These are phyloP conservation scores for Austroboletus eburneus DNA, from an alignment of 768 basidiomycete genomes.

Conservation along the genomic window DNA sequence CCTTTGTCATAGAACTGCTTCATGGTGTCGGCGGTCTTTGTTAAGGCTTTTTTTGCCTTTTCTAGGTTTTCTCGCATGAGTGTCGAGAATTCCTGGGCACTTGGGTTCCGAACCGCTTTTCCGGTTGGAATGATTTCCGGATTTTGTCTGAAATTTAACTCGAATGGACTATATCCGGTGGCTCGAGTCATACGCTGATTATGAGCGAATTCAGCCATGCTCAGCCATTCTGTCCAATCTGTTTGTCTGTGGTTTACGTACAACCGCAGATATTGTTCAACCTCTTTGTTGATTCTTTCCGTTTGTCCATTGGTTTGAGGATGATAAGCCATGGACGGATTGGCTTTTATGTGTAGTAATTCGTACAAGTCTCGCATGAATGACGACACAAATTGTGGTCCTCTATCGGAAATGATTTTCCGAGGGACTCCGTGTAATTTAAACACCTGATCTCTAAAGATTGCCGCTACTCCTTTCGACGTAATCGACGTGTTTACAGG, in stretches of 20 bases:
- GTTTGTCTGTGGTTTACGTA: not conserved
- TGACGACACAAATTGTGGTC: too few relatives aligned
- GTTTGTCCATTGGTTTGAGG: slow-evolving; percentile 21
- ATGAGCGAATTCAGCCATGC: too few relatives aligned
- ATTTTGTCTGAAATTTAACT: not conserved
- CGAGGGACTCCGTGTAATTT: too few relatives aligned
- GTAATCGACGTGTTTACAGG: too few relatives aligned
- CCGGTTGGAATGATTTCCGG: not conserved
- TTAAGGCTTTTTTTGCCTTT: not conserved
- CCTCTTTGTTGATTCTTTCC: not conserved
- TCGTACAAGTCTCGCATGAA: too few relatives aligned
- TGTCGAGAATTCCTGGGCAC: not conserved
- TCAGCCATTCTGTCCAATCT: not conserved
- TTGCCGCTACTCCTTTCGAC: too few relatives aligned
- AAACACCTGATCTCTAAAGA: too few relatives aligned
- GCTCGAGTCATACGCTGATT: too few relatives aligned
- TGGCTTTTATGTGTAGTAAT: too few relatives aligned
- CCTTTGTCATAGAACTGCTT: not conserved
- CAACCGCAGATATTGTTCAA: not conserved
- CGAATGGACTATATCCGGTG: too few relatives aligned
- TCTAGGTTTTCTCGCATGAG: not conserved
- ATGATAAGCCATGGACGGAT: slow-evolving; percentile 33
- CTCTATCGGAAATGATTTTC: too few relatives aligned
- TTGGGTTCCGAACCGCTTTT: not conserved
- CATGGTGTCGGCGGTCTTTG: not conserved